Base-by-base conservation (phyloP, 208 protist genomes). In the Plasmodiophora brassicae region DNA sequence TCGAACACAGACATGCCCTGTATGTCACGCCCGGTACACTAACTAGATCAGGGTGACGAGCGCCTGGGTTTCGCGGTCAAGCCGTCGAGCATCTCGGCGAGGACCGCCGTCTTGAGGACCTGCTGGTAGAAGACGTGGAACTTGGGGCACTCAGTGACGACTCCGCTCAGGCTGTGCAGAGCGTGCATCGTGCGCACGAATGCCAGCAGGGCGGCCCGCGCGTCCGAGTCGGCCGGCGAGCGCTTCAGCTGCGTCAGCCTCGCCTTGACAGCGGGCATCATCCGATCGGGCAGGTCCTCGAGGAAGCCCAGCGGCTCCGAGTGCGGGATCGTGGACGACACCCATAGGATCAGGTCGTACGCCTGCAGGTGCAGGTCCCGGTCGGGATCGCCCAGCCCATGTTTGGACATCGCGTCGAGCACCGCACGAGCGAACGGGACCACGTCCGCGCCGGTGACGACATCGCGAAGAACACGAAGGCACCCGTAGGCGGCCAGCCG, bases 121-220 rank as follows among this genome's bases (percentile, higher is more conserved):
- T 78, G 65, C n/a, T 36, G n/a, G n/a, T 78, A 78, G n/a, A 78
- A 78, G 5, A 32, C n/a, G 65, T 78, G 65, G n/a, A 78, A 78
- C 41, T 78, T 78, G 32, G 65, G 65, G 65, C 65, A 78, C 5
- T 78, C 65, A 5, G 65, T 5, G 32, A 44, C n/a, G 65, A 32
- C 65, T 14, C 65, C 65, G 41, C 5, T 5, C 41, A 78, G 41
- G 41, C n/a, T 78, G n/a, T 78, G 65, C n/a, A 78, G n/a, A 36
- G 5, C n/a, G n/a, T 78, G 65, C 32, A 78, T 32, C 10, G 65
- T 32, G n/a, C 32, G 10, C 10, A 78, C 41, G 65, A 78, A 78
- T 14, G 65, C 5, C 20, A 38, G 5, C n/a, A 78, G n/a, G 20
- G 41, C 5, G 5, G 10, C 5, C 10, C 65, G 65, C 32, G n/a